Percentiles rank a stretch among this genome's conserved stretches.
phyloP scores from a whole-genome alignment of 2,329 filamentous ascomycete species.

The Graphilbum sp. region DNA sequence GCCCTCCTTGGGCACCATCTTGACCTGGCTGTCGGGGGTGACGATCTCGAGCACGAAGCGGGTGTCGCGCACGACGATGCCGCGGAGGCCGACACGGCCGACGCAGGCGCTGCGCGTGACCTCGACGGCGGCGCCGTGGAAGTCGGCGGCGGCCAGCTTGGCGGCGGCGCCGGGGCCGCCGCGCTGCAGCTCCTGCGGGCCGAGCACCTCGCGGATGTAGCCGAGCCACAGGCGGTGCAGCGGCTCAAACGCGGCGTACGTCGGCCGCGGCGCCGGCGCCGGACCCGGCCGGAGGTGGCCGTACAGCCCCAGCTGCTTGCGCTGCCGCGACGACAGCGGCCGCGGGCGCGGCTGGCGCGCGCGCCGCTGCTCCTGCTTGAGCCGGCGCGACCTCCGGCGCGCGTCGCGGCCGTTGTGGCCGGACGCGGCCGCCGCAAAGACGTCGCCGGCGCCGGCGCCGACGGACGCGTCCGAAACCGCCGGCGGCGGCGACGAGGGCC shows the following conservation, averaged over 20 bases:
- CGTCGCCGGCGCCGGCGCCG: conserved; percentile 59
- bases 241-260: conserved; percentile 59
- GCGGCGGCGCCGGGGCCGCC: conserved; percentile 47
- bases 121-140: conserved; percentile 71
- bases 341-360: conserved; percentile 34
- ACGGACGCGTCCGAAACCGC: conserved; percentile 37
- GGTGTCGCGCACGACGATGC: conserved; percentile 79
- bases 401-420: conserved; percentile 40
- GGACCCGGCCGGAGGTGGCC: conserved; percentile 41
- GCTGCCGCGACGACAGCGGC: conserved; percentile 66
- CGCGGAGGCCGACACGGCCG: conserved; percentile 64
- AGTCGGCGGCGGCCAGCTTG: conserved; percentile 73
- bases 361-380: conserved; percentile 25
- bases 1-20: conserved; percentile 77
- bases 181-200: conserved; percentile 33
- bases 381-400: conserved; percentile 31
- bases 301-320: conserved; percentile 57
- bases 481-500: conserved; percentile 53
- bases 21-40: conserved; percentile 52
- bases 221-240: conserved; percentile 66
- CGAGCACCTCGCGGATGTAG: conserved; percentile 73
- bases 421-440: conserved; percentile 17
- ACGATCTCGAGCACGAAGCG: conserved; percentile 77
- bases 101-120: conserved; percentile 71
- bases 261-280: conserved; percentile 19